Conservation (phyloP, 192 early-diverging fungal species). For the Gamsiella multidivaricata region DNA sequence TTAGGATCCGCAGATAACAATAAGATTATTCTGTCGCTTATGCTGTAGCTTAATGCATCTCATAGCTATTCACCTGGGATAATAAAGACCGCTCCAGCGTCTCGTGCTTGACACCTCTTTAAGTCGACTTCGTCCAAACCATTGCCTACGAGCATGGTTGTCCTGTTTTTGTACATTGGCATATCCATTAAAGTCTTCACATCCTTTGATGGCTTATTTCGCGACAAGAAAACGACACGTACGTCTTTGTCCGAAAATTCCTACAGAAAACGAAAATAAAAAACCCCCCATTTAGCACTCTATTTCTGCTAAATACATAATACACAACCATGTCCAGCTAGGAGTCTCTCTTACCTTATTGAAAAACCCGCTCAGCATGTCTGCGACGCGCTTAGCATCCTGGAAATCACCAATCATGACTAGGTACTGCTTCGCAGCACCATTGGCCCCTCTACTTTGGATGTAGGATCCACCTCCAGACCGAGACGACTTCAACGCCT, state of each 20-base stretch:
- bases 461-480: constrained; percentile 46
- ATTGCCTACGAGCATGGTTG: constrained; percentile 47
- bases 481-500: constrained; percentile 45
- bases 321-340: too few relatives aligned
- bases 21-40: background rate
- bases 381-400: constrained; percentile 52
- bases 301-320: background rate
- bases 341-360: constrained; percentile 33
- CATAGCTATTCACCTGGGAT: constrained; percentile 53
- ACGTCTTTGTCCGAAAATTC: constrained; percentile 58
- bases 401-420: constrained; percentile 62
- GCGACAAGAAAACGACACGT: constrained; percentile 60
- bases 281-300: background rate
- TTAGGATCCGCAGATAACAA: background rate
- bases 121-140: constrained; percentile 43
- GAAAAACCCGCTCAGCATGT: constrained; percentile 60
- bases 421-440: constrained; percentile 45
- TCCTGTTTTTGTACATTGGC: constrained; percentile 42
- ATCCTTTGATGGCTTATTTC: constrained; percentile 58
- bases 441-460: constrained; percentile 30
- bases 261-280: constrained; percentile 15
- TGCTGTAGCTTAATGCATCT: background rate
- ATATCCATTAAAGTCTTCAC: constrained; percentile 56
- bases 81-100: constrained; percentile 61
- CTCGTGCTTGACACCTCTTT: constrained; percentile 48